phyloP scores from a whole-genome alignment of 164 flowering plant species.

The Aristolochia californica region DNA sequence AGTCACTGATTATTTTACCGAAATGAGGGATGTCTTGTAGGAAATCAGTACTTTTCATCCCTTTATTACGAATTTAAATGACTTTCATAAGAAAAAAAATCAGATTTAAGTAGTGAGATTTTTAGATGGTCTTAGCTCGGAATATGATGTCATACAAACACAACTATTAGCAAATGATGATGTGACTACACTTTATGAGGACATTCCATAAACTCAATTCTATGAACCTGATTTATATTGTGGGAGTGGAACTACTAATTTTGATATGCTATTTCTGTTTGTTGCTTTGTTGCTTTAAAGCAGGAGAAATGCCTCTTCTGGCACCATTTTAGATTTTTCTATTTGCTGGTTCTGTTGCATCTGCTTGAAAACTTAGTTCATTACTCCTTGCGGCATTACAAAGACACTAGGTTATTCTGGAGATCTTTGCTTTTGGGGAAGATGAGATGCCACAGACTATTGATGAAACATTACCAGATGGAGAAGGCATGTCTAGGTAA shows the following conservation, averaged over 20 bases:
- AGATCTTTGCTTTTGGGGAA: constrained; percentile 88
- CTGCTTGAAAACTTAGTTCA: neutral
- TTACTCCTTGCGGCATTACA: constrained; percentile 55
- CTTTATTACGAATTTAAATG: too few species aligned
- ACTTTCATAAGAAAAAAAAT: too few species aligned
- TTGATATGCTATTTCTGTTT: neutral
- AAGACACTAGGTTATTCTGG: constrained; percentile 86
- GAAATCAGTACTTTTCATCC: too few species aligned
- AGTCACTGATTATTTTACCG: too few species aligned
- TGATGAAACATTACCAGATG: constrained; percentile 95
- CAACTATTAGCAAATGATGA: too few species aligned
- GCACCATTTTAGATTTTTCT: neutral
- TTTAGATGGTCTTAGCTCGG: too few species aligned
- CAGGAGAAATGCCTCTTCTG: neutral
- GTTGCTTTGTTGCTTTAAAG: neutral
- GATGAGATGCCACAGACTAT: constrained; percentile 76
- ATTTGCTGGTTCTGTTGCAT: neutral
- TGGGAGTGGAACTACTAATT: too few species aligned
- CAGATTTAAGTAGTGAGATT: too few species aligned
- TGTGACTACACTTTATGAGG: too few species aligned
- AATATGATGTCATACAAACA: too few species aligned
- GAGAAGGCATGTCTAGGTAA: constrained; percentile 89
- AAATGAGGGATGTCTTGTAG: too few species aligned
- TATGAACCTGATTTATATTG: neutral
- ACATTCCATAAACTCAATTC: neutral